Base-by-base conservation (phyloP, 1,284 basidiomycete genomes). In the Cryptococcus sp. region DNA sequence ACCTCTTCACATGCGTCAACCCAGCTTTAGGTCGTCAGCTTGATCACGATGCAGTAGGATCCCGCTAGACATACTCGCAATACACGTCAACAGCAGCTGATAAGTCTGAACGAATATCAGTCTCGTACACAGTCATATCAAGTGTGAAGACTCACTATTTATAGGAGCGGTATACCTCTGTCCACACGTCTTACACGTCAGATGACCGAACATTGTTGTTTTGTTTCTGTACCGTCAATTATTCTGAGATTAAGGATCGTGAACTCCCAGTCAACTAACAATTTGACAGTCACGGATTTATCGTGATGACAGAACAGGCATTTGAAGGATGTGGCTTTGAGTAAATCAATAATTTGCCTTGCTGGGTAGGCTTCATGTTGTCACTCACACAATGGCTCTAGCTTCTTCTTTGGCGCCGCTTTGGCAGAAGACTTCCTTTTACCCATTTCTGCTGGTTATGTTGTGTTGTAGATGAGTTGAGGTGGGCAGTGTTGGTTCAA, bases 281-380 rank as follows among this genome's bases (percentile, higher is more conserved):
- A 56, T 49, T 70, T 73, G 58, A 72, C 69, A 0, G 56, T 58
- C 32, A 74, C 67, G 13, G 71, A 64, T 58, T 74, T 74, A 45
- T 75, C 72, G 50, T 72, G 71, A 48, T 74, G 66, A 50, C 74
- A 76, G 58, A 76, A 76, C 35, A 76, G 59, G 45, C 74, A 76
- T 60, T 76, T 75, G 68, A 76, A 76, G n/a, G 67, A 58, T 32
- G 67, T 73, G 1, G 72, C 74, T 76, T 52, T 14, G 34, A 2
- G n/a, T 34, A n/a, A 41, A 41, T 10, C n/a, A 10, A n/a, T n/a
- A 23, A 23, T 23, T 23, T 23, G 23, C 23, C 23, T 23, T 23
- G 23, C 23, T 23, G 23, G 23, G 23, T 23, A 23, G 23, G 23
- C 23, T 23, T 23, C 23, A 23, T 23, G 23, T 10, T 41, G 38